Evolutionary conservation across 257 asterid species (phyloP).

Genomic region (Fraxinus pennsylvanica): DNA sequence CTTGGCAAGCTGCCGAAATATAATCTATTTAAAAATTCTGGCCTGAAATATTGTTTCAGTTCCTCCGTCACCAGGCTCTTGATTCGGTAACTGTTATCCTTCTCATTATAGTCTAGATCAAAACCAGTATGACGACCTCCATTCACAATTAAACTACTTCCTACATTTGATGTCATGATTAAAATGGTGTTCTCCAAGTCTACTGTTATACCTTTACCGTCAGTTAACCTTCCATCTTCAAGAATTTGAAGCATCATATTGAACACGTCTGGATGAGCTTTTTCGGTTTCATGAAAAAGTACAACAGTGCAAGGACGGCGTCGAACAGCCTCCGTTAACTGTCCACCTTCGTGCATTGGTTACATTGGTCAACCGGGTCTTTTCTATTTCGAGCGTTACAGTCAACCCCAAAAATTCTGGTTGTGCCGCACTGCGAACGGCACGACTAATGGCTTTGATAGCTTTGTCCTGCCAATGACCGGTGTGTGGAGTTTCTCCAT

Average conservation of each 20-base stretch:
- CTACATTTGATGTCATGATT: slow-evolving; percentile 83
- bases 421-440: slow-evolving; percentile 81
- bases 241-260: slow-evolving; percentile 83
- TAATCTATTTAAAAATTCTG: slow-evolving; percentile 70
- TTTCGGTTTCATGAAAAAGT: slow-evolving; percentile 82
- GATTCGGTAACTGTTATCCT: slow-evolving; percentile 66
- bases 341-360: slow-evolving; percentile 83
- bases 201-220: slow-evolving; percentile 75
- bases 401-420: no score
- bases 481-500: slow-evolving; percentile 88
- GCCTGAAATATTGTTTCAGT: slow-evolving; percentile 71
- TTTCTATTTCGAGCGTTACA: no score
- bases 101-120: slow-evolving; percentile 57
- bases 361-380: no score
- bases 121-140: slow-evolving; percentile 62
- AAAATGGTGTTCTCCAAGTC: slow-evolving; percentile 81
- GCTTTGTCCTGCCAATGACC: slow-evolving; percentile 79
- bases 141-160: slow-evolving; percentile 68
- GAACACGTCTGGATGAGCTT: slow-evolving; percentile 82
- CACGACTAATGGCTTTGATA: slow-evolving; percentile 67
- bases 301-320: slow-evolving; percentile 72
- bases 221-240: slow-evolving; percentile 84
- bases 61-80: slow-evolving; percentile 57
- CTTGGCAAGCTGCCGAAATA: slow-evolving; percentile 70
- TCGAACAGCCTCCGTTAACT: slow-evolving; percentile 74